These are phyloP conservation scores for Angomonas deanei DNA, from an alignment of 208 protist species.

Conservation along the genomic window DNA sequence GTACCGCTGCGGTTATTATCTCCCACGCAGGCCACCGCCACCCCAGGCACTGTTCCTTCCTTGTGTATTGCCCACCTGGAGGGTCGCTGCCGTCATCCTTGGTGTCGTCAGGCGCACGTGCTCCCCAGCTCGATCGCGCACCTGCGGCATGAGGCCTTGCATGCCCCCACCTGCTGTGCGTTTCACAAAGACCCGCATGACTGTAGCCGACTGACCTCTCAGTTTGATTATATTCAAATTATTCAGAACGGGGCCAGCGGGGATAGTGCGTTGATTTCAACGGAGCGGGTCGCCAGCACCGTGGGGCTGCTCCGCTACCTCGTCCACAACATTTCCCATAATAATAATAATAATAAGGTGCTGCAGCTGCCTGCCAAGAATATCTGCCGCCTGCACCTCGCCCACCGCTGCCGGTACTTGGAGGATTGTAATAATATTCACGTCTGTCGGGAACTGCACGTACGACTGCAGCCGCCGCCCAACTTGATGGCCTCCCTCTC, in stretches of 20 bases:
- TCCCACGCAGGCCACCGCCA: constrained; percentile 82
- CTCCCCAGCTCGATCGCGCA: constrained; percentile 59
- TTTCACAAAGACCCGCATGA: constrained; percentile 80
- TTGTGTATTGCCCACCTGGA: constrained; percentile 84
- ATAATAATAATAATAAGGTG: constrained; percentile 24
- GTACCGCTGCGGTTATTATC: constrained; percentile 69
- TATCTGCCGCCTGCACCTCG: constrained; percentile 83
- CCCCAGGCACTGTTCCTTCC: constrained; percentile 71
- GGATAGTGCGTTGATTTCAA: constrained; percentile 67
- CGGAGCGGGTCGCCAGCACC: constrained; percentile 67
- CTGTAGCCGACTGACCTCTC: constrained; percentile 49
- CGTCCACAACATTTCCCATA: constrained; percentile 56
- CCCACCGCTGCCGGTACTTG: constrained; percentile 84
- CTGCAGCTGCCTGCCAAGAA: constrained; percentile 76
- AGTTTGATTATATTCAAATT: constrained; percentile 68
- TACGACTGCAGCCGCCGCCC: constrained; percentile 66
- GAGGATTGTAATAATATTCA: constrained; percentile 92
- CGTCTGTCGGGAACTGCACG: constrained; percentile 83
- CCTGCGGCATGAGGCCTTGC: constrained; percentile 77
- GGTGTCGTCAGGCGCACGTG: constrained; percentile 87
- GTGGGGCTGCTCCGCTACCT: constrained; percentile 81
- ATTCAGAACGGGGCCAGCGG: constrained; percentile 40
- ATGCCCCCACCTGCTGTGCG: constrained; percentile 81
- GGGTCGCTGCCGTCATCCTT: constrained; percentile 80
- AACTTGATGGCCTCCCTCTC: constrained; percentile 48